A percentile compares a stretch with the other conserved stretches of the same genome.
Conservation (phyloP, 164 flowering plant genomes). For the Dillenia turbinata region DNA sequence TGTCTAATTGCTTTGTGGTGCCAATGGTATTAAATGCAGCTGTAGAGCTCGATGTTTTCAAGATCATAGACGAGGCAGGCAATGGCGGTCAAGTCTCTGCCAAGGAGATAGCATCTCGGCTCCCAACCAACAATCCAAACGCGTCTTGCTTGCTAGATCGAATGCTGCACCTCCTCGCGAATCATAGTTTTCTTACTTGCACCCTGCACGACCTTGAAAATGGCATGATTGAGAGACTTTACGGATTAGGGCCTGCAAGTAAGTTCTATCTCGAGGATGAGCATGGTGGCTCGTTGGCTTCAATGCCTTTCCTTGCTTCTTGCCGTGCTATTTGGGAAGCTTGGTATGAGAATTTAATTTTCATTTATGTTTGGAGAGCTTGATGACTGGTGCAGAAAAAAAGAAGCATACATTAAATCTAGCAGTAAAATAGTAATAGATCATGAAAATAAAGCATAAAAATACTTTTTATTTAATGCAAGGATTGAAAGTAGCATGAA, state of each 20-base stretch:
- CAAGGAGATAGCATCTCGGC: constrained; percentile 9
- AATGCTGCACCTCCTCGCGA: not conserved
- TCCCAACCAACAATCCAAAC: constrained; percentile 3
- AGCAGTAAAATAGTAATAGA: too few relatives aligned
- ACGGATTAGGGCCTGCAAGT: not conserved
- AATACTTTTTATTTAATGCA: too few relatives aligned
- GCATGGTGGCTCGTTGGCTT: too few relatives aligned
- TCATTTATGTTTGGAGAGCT: too few relatives aligned
- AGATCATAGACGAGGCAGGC: constrained; percentile 17
- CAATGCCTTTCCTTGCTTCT: too few relatives aligned
- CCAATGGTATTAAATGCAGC: constrained; percentile 16
- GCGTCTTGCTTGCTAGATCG: not conserved
- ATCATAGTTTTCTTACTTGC: constrained; percentile 1
- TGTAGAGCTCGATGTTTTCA: constrained; percentile 16
- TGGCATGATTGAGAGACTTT: not conserved
- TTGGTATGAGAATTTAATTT: too few relatives aligned
- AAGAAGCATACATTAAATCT: too few relatives aligned
- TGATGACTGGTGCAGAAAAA: too few relatives aligned
- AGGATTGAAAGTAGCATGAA: too few relatives aligned
- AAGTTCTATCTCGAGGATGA: too few relatives aligned
- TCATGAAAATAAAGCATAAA: too few relatives aligned
- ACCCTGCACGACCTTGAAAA: not conserved
- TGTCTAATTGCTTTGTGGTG: constrained; percentile 7
- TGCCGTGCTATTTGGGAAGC: too few relatives aligned
- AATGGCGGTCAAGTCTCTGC: constrained; percentile 10